Evolutionary conservation across 2,329 filamentous ascomycete genomes (phyloP), one percentile per base, ranked within the genome.

Genomic region (Penicillium sp.): DNA sequence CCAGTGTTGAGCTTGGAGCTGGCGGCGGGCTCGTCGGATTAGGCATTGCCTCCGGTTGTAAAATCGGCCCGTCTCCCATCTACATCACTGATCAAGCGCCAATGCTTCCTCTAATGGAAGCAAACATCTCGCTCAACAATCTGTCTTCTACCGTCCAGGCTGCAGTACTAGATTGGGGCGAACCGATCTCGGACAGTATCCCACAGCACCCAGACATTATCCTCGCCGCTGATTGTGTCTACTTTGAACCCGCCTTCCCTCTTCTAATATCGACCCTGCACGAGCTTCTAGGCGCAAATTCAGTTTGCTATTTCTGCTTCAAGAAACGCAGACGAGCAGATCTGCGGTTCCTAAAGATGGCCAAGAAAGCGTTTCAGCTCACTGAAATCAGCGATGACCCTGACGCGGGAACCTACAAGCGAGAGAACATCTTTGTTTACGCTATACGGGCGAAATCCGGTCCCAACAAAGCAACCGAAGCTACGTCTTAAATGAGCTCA

Each of bases 221-320:
- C 60, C 85, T 98, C n/a, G 95, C 95, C 3, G 94, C 93, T 46
- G 95, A 98, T 77, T 98, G 94, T 78, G 93, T 97, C 53, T 99
- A 98, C 81, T 96, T 96, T 76, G 95, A 98, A 78, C 93, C 94
- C 3, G 92, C 95, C 1, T 98, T 98, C 73, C 93, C 94, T 31
- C 83, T 97, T 38, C 84, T 99, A 51, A 85, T 95, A 72, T 81
- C 88, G 66, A 98, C 94, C 6, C 80, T 98, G 67, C 82, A 86
- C 62, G 88, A 91, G 65, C 82, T 97, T 52, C 83, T 97, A 66
- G 85, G 86, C 17, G 84, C 83, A 3, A 74, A 83, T 9, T 87
- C 86, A 0, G 76, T 93, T 48, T 93, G 90, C 75, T 90, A 90
- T 77, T 98, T 99, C 79, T 97, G 94, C 81, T 97, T 96, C 84